A percentile compares a stretch with the other conserved stretches of the same genome.
phyloP scores from a whole-genome alignment of 139 green algal species.

The Haematococcus sp. region DNA sequence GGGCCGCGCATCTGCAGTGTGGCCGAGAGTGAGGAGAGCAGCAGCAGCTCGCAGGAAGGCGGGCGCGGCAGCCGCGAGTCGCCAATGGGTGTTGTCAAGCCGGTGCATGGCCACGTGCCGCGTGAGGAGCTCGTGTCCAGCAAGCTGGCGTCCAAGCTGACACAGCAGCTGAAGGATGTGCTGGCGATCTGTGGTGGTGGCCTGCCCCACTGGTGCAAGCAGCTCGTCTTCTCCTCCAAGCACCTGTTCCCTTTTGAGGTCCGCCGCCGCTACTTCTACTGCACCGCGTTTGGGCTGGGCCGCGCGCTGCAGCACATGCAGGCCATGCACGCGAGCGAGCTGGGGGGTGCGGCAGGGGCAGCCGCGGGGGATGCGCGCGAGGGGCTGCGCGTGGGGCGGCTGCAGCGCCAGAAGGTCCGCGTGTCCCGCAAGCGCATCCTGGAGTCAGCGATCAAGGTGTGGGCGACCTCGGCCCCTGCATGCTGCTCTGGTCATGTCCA shows the following conservation, averaged over 20 bases:
- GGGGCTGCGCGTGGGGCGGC: conserved; percentile 67
- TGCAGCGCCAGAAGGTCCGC: conserved; percentile 80
- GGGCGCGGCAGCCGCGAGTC: neutral
- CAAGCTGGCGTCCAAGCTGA: conserved; percentile 89
- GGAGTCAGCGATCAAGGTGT: conserved; percentile 81
- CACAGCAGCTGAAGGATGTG: conserved; percentile 89
- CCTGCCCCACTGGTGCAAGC: conserved; percentile 79
- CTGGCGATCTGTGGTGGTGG: conserved; percentile 82
- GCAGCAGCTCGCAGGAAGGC: neutral
- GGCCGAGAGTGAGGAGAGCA: too few relatives aligned
- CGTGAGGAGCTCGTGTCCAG: conserved; percentile 77
- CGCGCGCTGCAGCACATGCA: conserved; percentile 89
- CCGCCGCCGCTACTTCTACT: conserved; percentile 84
- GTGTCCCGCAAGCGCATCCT: conserved; percentile 78
- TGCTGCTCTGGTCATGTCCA: neutral
- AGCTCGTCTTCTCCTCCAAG: conserved; percentile 57
- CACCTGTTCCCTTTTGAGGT: conserved; percentile 92
- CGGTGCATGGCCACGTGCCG: conserved; percentile 20
- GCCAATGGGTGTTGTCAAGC: neutral
- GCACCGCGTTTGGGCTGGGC: conserved; percentile 82
- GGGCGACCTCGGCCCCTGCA: neutral
- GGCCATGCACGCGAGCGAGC: conserved; percentile 66
- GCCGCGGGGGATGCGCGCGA: conserved; percentile 55
- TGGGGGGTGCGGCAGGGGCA: conserved; percentile 22
- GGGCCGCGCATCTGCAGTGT: conserved; percentile 1